A percentile compares a stretch with the other conserved stretches of the same genome.
phyloP scores from a whole-genome alignment of 176 grass and related monocot species.

The Coix lacrymajobi region DNA sequence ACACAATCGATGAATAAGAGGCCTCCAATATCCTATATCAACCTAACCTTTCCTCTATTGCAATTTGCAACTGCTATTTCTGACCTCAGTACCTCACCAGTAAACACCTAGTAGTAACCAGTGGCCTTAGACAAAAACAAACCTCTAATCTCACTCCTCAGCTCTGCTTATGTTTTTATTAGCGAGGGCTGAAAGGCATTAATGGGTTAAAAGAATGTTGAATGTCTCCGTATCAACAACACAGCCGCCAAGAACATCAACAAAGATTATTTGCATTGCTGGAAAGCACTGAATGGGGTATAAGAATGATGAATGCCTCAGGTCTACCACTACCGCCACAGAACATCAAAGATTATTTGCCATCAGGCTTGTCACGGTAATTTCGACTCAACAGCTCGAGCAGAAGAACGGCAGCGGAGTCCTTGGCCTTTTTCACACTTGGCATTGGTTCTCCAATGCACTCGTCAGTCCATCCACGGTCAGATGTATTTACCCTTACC shows the following conservation, averaged over 20 bases:
- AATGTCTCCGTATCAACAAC: constrained; percentile 18
- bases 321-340: background rate
- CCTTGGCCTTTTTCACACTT: constrained; percentile 93
- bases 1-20: constrained; percentile 16
- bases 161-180: constrained; percentile 31
- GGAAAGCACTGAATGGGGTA: background rate
- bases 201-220: constrained; percentile 48
- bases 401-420: constrained; percentile 87
- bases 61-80: constrained; percentile 22
- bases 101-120: constrained; percentile 4
- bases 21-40: constrained; percentile 26
- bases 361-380: constrained; percentile 45
- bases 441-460: constrained; percentile 96
- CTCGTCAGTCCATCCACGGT: constrained; percentile 85
- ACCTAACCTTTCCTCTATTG: constrained; percentile 17
- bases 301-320: background rate
- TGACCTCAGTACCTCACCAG: background rate
- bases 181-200: constrained; percentile 28
- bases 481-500: constrained; percentile 79
- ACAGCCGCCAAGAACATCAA: background rate
- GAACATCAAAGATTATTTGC: constrained; percentile 13
- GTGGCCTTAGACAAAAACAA: constrained; percentile 20
- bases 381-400: constrained; percentile 75
- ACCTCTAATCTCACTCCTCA: constrained; percentile 28
- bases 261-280: constrained; percentile 18